Evolutionary conservation across 2,329 filamentous ascomycete species (phyloP), one percentile per base, ranked within the genome.

Genomic region (Pyrenochaeta sp.): DNA sequence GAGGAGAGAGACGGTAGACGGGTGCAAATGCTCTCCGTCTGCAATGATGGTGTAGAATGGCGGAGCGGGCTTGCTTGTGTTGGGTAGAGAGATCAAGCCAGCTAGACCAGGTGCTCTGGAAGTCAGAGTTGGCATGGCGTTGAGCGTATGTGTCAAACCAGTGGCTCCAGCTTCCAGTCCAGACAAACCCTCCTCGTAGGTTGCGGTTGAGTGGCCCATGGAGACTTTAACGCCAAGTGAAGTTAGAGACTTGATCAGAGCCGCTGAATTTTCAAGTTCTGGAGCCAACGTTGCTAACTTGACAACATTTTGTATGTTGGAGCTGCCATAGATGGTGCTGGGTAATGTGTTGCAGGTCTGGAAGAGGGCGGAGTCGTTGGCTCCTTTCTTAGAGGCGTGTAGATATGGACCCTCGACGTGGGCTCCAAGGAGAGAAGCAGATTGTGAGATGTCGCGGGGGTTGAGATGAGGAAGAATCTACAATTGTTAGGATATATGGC

Each of bases 331-430:
- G 10, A 81, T 63, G 15, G 67, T 53, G 7, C 49, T 37, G 0
- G 73, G 67, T 2, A 65, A 44, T 2, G 64, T 68, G 22, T 55
- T 60, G 21, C 75, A 69, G 8, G 57, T 41, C 29, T 72, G 67
- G 59, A 79, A 78, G 30, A 77, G 72, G 15, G 69, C 66, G 18
- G 68, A 61, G 48, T 77, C 74, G 58, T 82, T 79, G 6, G 80
- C 80, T 26, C 81, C 81, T 58, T 78, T 79, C 58, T 82, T 82
- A 3, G 67, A 63, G 1, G 77, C 73, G 45, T 77, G 72, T 5
- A 83, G 74, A 54, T 80, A 82, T 6, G 81, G 80, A 2, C 80
- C 81, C 72, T 83, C 80, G 13, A 73, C 72, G 55, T 83, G 81
- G n/a, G 79, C 79, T 20, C 81, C 81, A 1, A 82, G 73, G 5